Percentiles rank a stretch among this genome's conserved stretches.
phyloP scores from a whole-genome alignment of 2,329 filamentous ascomycete genomes.

The Stachybotrys chlorohalonatus region DNA sequence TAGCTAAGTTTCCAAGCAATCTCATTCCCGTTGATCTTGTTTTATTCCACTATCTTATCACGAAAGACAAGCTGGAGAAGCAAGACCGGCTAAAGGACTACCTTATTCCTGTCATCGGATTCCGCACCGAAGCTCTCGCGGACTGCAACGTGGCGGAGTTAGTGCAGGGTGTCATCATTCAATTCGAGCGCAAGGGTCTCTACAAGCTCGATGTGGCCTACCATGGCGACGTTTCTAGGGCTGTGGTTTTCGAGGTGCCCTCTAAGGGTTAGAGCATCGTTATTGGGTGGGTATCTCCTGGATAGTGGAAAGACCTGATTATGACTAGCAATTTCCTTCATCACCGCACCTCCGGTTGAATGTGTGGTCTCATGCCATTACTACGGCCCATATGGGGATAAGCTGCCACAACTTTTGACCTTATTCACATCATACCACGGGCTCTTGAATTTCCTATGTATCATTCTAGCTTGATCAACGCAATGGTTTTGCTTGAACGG shows the following conservation, averaged over 20 bases:
- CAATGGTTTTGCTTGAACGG: too few species aligned
- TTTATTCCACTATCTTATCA: constrained; percentile 82
- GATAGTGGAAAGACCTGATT: too few species aligned
- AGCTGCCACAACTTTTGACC: too few species aligned
- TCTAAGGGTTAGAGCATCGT: not conserved
- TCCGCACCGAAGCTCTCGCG: constrained; percentile 58
- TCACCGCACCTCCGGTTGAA: too few species aligned
- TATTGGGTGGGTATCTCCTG: too few species aligned
- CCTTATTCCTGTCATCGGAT: constrained; percentile 62
- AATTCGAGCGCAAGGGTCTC: constrained; percentile 81
- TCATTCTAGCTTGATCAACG: too few species aligned
- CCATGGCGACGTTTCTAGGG: constrained; percentile 26
- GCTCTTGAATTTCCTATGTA: too few species aligned
- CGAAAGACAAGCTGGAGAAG: constrained; percentile 78
- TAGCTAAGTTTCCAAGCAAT: constrained; percentile 60
- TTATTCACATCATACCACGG: too few species aligned
- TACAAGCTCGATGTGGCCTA: constrained; percentile 62
- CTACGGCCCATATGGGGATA: too few species aligned
- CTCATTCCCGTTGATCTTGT: constrained; percentile 69
- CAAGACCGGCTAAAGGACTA: constrained; percentile 72
- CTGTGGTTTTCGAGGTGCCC: constrained; percentile 31
- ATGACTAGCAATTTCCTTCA: too few species aligned
- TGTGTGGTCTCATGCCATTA: too few species aligned
- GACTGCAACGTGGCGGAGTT: constrained; percentile 67
- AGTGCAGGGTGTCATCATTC: constrained; percentile 75